Conservation (phyloP, 179 eudicot species). For the Gypsophila paniculata region DNA sequence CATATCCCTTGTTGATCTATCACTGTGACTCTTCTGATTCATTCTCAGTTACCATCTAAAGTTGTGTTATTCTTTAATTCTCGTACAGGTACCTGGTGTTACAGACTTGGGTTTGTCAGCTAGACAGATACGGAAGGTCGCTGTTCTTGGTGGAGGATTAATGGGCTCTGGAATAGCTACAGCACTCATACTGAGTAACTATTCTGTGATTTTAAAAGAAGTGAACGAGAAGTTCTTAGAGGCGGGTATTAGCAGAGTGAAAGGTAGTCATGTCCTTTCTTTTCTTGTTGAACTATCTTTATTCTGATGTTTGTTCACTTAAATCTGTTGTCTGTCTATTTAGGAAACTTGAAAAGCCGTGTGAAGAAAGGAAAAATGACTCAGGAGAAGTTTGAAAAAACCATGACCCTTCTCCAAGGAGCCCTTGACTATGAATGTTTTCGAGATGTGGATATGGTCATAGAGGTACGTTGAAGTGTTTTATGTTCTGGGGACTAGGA, state of each 20-base stretch:
- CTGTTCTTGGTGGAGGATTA: conserved; percentile 90
- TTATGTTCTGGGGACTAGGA: neutral
- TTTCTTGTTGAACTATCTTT: conserved; percentile 7
- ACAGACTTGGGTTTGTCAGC: conserved; percentile 75
- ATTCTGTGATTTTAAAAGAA: conserved; percentile 80
- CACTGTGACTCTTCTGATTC: neutral
- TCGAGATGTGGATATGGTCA: conserved; percentile 90
- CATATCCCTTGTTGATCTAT: neutral
- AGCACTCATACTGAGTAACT: conserved; percentile 67
- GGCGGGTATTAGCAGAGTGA: conserved; percentile 68
- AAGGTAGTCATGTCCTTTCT: conserved; percentile 40
- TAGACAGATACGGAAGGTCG: conserved; percentile 69
- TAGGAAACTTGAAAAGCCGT: conserved; percentile 87
- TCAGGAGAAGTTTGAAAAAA: conserved; percentile 66
- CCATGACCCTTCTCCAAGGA: conserved; percentile 76
- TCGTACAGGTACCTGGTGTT: conserved; percentile 72
- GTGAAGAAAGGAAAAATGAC: conserved; percentile 89
- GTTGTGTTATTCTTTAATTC: neutral
- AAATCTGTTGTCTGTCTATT: conserved; percentile 19
- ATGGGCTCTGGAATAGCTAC: conserved; percentile 99
- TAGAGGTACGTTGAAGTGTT: conserved; percentile 55
- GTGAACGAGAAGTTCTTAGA: conserved; percentile 72
- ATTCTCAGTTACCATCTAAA: neutral
- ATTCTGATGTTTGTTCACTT: conserved; percentile 14
- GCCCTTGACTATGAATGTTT: conserved; percentile 69